Conservation (phyloP, 306 rosid species). For the Gynostemma pentaphyllum region DNA sequence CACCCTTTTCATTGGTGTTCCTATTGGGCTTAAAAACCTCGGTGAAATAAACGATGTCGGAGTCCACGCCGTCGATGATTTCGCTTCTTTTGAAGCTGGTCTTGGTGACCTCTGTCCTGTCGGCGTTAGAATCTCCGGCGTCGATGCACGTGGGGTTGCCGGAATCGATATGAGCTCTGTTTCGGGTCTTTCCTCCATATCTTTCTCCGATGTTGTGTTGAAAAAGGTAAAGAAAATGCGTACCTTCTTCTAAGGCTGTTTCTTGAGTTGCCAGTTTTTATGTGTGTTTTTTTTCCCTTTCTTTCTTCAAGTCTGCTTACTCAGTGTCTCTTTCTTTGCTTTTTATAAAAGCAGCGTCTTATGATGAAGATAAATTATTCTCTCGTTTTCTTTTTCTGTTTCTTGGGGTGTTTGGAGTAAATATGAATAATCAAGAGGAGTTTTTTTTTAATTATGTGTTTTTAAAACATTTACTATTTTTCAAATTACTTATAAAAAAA, state of each 20-base stretch:
- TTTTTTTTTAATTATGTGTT: no score
- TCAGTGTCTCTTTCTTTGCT: no score
- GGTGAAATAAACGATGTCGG: slow-evolving; percentile 94
- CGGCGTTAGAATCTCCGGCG: slow-evolving; percentile 88
- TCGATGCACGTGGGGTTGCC: slow-evolving; percentile 84
- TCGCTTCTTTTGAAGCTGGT: slow-evolving; percentile 64
- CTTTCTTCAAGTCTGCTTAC: no score
- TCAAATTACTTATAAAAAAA: no score
- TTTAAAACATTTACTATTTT: no score
- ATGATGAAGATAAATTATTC: not conserved
- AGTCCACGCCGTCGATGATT: slow-evolving; percentile 88
- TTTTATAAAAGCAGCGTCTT: not conserved
- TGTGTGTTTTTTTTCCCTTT: not conserved
- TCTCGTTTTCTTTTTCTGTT: no score
- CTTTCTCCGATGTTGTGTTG: not conserved
- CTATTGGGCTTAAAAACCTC: slow-evolving; percentile 93
- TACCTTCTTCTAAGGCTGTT: not conserved
- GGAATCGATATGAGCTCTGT: slow-evolving; percentile 93
- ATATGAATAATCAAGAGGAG: no score
- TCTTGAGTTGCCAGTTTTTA: not conserved
- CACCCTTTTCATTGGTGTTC: slow-evolving; percentile 96
- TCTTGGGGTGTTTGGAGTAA: no score
- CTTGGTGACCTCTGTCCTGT: slow-evolving; percentile 88
- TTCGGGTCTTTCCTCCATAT: slow-evolving; percentile 91
- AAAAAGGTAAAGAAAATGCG: no score